Conservation (phyloP, 495 filamentous ascomycete species). For the Neurospora sp. region DNA sequence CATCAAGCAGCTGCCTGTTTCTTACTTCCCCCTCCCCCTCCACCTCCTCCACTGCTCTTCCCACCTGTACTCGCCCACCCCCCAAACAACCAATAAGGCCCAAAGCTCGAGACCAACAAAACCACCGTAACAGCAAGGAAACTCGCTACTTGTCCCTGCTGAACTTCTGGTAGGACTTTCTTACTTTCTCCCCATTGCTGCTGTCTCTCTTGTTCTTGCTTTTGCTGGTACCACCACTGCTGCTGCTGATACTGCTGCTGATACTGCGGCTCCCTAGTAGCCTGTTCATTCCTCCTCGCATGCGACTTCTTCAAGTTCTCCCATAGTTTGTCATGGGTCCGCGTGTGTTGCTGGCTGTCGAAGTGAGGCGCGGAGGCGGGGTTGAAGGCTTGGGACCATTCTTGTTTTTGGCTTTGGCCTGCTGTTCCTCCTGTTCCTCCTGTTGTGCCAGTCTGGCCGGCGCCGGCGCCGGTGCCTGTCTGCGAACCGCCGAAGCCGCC, state of each 20-base stretch:
- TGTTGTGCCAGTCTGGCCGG: constrained; percentile 1
- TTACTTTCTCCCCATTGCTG: constrained; percentile 3
- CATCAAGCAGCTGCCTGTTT: not conserved
- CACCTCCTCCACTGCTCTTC: not conserved
- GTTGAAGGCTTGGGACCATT: not conserved
- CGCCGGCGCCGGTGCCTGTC: too few relatives aligned
- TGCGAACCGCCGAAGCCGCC: not conserved
- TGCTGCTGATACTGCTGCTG: not conserved
- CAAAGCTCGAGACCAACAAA: constrained; percentile 25
- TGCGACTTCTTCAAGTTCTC: not conserved
- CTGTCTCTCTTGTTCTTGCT: constrained; percentile 18
- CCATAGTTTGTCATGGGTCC: constrained; percentile 21
- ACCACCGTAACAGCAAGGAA: constrained; percentile 35
- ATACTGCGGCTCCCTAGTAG: not conserved
- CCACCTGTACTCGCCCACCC: constrained; percentile 7
- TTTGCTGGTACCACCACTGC: constrained; percentile 32
- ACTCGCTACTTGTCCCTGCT: constrained; percentile 8
- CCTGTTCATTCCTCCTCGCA: not conserved
- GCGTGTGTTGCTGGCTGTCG: constrained; percentile 52
- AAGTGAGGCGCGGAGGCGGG: constrained; percentile 50
- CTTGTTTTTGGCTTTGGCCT: constrained; percentile 19
- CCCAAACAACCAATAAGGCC: constrained; percentile 22
- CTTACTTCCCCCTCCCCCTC: not conserved
- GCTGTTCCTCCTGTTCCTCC: constrained; percentile 37
- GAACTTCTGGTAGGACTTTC: not conserved